Conservation (phyloP, 2,329 filamentous ascomycete species). For the Pseudocercospora fijiensis region DNA sequence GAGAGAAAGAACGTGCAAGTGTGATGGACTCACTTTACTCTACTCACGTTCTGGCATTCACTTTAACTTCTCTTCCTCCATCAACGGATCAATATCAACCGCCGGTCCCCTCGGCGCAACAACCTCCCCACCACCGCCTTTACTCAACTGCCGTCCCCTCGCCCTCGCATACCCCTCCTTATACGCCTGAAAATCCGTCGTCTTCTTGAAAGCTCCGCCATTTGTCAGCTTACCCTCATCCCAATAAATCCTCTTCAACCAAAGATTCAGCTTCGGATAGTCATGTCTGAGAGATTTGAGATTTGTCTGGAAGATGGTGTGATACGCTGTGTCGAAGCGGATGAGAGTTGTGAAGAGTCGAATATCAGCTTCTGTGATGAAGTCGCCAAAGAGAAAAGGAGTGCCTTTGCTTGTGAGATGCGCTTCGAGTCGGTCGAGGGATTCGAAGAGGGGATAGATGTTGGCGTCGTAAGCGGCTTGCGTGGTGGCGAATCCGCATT, state of each 20-base stretch:
- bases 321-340: slow-evolving; percentile 74
- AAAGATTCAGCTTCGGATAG: slow-evolving; percentile 52
- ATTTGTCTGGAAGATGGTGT: slow-evolving; percentile 81
- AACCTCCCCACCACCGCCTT: slow-evolving; percentile 11
- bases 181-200: slow-evolving; percentile 44
- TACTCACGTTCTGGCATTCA: no score
- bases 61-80: slow-evolving; percentile 18
- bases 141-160: slow-evolving; percentile 16
- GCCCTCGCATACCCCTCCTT: slow-evolving; percentile 22
- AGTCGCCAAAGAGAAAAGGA: slow-evolving; percentile 73
- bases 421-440: slow-evolving; percentile 72
- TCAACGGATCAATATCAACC: slow-evolving; percentile 19
- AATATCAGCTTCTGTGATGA: slow-evolving; percentile 67
- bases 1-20: not conserved
- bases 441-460: slow-evolving; percentile 68
- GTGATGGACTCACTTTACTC: not conserved
- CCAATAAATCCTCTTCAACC: slow-evolving; percentile 51
- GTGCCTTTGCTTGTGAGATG: slow-evolving; percentile 57
- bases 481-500: slow-evolving; percentile 75
- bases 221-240: slow-evolving; percentile 44
- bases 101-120: slow-evolving; percentile 18
- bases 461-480: slow-evolving; percentile 79
- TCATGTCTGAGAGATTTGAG: slow-evolving; percentile 62
- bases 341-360: slow-evolving; percentile 61
- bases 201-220: slow-evolving; percentile 46